phyloP scores from a whole-genome alignment of 2,329 filamentous ascomycete genomes.

The Shiraia bambusicola region DNA sequence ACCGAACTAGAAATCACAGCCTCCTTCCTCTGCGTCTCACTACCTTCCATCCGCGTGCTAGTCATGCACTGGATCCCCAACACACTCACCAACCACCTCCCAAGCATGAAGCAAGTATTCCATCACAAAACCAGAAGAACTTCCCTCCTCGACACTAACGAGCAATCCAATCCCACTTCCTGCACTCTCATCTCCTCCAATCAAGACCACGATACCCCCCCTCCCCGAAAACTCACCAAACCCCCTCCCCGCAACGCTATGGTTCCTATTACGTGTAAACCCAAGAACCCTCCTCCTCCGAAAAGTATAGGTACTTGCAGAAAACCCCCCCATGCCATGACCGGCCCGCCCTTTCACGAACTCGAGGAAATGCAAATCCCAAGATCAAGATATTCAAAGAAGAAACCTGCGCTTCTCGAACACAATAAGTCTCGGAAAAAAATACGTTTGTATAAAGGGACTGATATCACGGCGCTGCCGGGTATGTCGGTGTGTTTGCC shows the following conservation, averaged over 20 bases:
- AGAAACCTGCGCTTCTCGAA: neutral
- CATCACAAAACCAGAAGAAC: no score
- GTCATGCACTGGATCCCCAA: constrained; percentile 13
- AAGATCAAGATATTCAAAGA: constrained; percentile 2
- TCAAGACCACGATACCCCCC: neutral
- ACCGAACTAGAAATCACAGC: constrained; percentile 29
- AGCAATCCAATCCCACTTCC: neutral
- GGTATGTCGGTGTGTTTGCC: constrained; percentile 19
- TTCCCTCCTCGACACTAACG: no score
- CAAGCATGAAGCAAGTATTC: no score
- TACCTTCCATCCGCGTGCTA: constrained; percentile 27
- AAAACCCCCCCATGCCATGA: no score
- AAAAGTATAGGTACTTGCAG: no score
- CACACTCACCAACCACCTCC: constrained; percentile 10
- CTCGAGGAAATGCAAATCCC: no score
- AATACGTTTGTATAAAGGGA: neutral
- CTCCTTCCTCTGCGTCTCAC: constrained; percentile 24
- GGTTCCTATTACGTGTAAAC: no score
- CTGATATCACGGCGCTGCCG: constrained; percentile 16
- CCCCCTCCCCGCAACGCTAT: no score
- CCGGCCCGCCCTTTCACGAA: no score
- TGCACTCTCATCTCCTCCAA: neutral
- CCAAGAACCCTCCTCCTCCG: no score
- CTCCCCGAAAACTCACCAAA: neutral
- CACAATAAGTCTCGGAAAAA: constrained; percentile 1